Conservation (phyloP, 2,329 filamentous ascomycete species). For the Lachnellula willkommii region DNA sequence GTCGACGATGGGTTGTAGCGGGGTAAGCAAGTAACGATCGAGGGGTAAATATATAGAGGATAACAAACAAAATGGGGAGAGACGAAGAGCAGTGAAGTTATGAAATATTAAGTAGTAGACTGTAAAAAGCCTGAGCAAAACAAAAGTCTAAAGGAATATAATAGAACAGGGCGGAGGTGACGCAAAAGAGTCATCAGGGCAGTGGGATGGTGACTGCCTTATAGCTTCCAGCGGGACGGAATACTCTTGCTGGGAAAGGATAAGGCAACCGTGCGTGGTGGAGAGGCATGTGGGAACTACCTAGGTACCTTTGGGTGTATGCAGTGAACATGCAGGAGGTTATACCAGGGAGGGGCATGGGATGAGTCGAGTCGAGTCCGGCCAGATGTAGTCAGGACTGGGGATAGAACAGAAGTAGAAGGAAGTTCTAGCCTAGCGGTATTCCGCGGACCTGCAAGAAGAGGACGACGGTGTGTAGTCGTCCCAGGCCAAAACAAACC, state of each 20-base stretch:
- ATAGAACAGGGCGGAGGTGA: slow-evolving; percentile 20
- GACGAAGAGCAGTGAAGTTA: slow-evolving; percentile 20
- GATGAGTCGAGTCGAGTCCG: slow-evolving; percentile 26
- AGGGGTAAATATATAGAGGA: slow-evolving; percentile 6
- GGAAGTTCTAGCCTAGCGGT: slow-evolving; percentile 10
- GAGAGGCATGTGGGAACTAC: slow-evolving; percentile 7
- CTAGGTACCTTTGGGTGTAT: slow-evolving; percentile 21
- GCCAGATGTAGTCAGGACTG: slow-evolving; percentile 12
- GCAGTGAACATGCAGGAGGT: slow-evolving; percentile 27
- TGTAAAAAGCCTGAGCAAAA: slow-evolving; percentile 28
- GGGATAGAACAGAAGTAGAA: slow-evolving; percentile 1
- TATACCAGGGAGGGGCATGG: slow-evolving; percentile 17
- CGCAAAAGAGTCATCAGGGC: slow-evolving; percentile 30
- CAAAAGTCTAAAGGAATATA: slow-evolving; percentile 23
- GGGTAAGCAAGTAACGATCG: slow-evolving; percentile 10
- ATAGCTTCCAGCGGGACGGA: slow-evolving; percentile 20
- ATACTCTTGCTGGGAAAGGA: slow-evolving; percentile 16
- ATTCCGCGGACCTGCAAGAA: slow-evolving; percentile 11
- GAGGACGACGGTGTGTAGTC: slow-evolving; percentile 1
- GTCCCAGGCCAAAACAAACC: slow-evolving; percentile 18
- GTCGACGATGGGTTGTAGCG: slow-evolving; percentile 6
- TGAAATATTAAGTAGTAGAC: slow-evolving; percentile 30
- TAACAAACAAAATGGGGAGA: slow-evolving; percentile 12
- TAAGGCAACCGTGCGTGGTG: slow-evolving; percentile 27
- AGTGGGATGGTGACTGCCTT: slow-evolving; percentile 30